Evolutionary conservation across 768 basidiomycete species (phyloP).

Genomic region (Cystobasidiopsis lactophilus): DNA sequence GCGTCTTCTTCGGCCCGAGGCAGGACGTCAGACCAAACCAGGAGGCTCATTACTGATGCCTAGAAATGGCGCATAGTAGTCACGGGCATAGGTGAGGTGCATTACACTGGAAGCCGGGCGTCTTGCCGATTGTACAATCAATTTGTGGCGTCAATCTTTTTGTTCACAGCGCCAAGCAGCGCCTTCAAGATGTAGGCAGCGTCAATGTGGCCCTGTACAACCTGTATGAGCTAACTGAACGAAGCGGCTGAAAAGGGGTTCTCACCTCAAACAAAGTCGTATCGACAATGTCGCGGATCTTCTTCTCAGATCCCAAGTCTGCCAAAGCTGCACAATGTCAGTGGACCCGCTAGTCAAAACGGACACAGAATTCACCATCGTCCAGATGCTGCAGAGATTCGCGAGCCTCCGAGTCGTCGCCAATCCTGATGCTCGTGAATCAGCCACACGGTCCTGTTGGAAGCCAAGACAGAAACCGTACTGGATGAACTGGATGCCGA

Average conservation of each 20-base stretch:
- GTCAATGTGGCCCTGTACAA: not conserved
- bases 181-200: conserved; percentile 12
- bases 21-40: too few relatives aligned
- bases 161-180: conserved; percentile 9
- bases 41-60: too few relatives aligned
- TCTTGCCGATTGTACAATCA: too few relatives aligned
- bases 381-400: conserved; percentile 10
- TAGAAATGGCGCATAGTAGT: too few relatives aligned
- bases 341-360: not conserved
- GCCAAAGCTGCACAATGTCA: not conserved
- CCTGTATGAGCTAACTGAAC: not conserved
- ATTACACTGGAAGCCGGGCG: too few relatives aligned
- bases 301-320: not conserved
- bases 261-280: conserved; percentile 5
- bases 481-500: conserved; percentile 45
- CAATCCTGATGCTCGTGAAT: not conserved
- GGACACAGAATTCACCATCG: not conserved
- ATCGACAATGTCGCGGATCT: conserved; percentile 15
- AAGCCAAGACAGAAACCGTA: conserved; percentile 1
- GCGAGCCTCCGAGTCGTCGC: not conserved
- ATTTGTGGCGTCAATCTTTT: not conserved
- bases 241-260: not conserved
- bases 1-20: too few relatives aligned
- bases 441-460: not conserved
- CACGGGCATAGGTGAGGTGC: too few relatives aligned